Evolutionary conservation across 2,329 filamentous ascomycete species (phyloP).

Genomic region (Colletotrichum sp.): DNA sequence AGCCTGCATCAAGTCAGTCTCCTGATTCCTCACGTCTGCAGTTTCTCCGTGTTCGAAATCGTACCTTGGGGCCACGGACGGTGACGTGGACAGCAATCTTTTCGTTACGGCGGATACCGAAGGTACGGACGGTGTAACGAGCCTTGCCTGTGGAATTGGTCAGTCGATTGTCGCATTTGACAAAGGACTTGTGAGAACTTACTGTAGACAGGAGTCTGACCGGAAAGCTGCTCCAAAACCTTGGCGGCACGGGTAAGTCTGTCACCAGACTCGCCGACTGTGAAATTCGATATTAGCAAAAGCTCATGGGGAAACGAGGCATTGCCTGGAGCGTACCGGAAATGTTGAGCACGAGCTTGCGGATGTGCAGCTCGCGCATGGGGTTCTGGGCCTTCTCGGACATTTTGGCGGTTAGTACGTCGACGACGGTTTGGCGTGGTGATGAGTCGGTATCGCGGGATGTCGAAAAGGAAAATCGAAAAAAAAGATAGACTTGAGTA

Average conservation of each 20-base stretch:
- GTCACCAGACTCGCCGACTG: conserved; percentile 99
- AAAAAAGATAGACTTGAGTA: neutral
- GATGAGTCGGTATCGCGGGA: conserved; percentile 24
- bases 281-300: neutral
- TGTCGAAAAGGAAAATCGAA: neutral
- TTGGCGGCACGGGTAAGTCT: conserved; percentile 99
- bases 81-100: conserved; percentile 99
- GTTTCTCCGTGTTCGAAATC: neutral
- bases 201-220: conserved; percentile 99
- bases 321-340: conserved; percentile 46
- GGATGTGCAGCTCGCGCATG: conserved; percentile 99
- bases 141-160: conserved; percentile 78
- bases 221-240: conserved; percentile 98
- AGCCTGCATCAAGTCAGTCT: conserved; percentile 55
- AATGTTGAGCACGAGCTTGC: conserved; percentile 99
- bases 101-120: conserved; percentile 99
- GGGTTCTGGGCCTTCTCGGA: conserved; percentile 93
- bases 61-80: conserved; percentile 87
- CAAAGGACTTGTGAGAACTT: conserved; percentile 41
- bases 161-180: conserved; percentile 18
- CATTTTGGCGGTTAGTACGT: conserved; percentile 44
- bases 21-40: neutral
- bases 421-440: conserved; percentile 29
- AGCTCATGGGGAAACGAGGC: neutral
- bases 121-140: conserved; percentile 99